Conservation (phyloP, 352 stramenopile species). For the Lagenidium giganteum region DNA sequence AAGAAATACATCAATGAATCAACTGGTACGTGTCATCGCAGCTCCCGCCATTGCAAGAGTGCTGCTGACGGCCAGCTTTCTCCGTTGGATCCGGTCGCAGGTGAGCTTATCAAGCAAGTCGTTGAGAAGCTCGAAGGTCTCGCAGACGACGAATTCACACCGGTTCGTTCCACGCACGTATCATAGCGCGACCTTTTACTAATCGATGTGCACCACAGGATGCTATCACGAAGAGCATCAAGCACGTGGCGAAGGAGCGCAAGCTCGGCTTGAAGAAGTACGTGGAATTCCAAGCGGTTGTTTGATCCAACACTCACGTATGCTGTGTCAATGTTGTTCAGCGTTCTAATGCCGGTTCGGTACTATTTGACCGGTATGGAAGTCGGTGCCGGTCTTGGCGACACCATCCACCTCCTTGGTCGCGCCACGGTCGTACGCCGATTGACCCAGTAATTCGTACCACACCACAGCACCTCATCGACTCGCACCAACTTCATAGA, state of each 20-base stretch:
- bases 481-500: too few species aligned
- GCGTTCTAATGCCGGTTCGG: slow-evolving; percentile 83
- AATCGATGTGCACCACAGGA: slow-evolving; percentile 54
- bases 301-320: background rate
- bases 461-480: too few species aligned
- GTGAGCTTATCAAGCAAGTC: slow-evolving; percentile 51
- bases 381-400: slow-evolving; percentile 72
- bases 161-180: slow-evolving; percentile 21
- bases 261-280: slow-evolving; percentile 83
- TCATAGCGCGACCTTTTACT: background rate
- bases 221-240: slow-evolving; percentile 72
- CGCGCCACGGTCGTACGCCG: slow-evolving; percentile 50
- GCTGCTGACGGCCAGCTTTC: too few species aligned
- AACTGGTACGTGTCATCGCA: slow-evolving; percentile 21
- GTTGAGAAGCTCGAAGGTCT: slow-evolving; percentile 34
- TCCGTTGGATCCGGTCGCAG: slow-evolving; percentile 7
- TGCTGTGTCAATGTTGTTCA: slow-evolving; percentile 16
- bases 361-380: slow-evolving; percentile 87
- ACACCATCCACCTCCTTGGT: slow-evolving; percentile 78
- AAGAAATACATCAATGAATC: slow-evolving; percentile 64
- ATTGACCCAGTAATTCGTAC: slow-evolving; percentile 10
- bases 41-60: background rate
- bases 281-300: slow-evolving; percentile 5
- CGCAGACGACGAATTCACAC: slow-evolving; percentile 58
- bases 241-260: slow-evolving; percentile 62